Conservation (phyloP, 2,329 filamentous ascomycete species). For the Rhynchosporium agropyri region DNA sequence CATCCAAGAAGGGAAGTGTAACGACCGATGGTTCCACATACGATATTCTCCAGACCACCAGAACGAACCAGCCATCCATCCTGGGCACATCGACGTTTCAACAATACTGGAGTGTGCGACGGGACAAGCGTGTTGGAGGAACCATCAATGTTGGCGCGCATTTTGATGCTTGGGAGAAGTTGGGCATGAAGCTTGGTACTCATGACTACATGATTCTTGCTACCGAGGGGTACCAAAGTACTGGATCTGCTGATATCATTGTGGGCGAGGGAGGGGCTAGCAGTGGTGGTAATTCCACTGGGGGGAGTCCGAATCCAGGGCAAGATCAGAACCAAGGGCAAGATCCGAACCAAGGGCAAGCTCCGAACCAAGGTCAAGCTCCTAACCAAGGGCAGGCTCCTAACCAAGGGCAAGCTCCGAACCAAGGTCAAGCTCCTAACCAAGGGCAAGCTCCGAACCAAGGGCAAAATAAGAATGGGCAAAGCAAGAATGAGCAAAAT, state of each 20-base stretch:
- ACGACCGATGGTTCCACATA: conserved; percentile 55
- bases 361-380: too few relatives aligned
- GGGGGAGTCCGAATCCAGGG: too few relatives aligned
- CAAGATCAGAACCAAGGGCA: too few relatives aligned
- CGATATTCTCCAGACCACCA: conserved; percentile 47
- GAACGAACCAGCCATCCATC: conserved; percentile 48
- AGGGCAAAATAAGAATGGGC: too few relatives aligned
- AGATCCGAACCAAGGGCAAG: too few relatives aligned
- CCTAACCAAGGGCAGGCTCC: too few relatives aligned
- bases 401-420: too few relatives aligned
- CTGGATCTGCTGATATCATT: conserved; percentile 51
- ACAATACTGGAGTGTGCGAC: conserved; percentile 57
- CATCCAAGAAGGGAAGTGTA: conserved; percentile 53
- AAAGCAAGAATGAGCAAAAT: too few relatives aligned
- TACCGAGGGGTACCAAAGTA: conserved; percentile 56
- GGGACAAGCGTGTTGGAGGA: conserved; percentile 52
- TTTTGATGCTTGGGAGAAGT: conserved; percentile 55
- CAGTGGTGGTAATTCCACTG: too few relatives aligned
- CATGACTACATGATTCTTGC: conserved; percentile 57
- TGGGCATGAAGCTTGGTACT: conserved; percentile 52
- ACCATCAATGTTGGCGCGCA: conserved; percentile 54
- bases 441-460: too few relatives aligned
- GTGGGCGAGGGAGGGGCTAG: conserved; percentile 9
- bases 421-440: too few relatives aligned
- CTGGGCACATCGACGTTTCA: conserved; percentile 53